Evolutionary conservation across 129 eudicot genomes (phyloP).

Genomic region (Artemisia argyi): DNA sequence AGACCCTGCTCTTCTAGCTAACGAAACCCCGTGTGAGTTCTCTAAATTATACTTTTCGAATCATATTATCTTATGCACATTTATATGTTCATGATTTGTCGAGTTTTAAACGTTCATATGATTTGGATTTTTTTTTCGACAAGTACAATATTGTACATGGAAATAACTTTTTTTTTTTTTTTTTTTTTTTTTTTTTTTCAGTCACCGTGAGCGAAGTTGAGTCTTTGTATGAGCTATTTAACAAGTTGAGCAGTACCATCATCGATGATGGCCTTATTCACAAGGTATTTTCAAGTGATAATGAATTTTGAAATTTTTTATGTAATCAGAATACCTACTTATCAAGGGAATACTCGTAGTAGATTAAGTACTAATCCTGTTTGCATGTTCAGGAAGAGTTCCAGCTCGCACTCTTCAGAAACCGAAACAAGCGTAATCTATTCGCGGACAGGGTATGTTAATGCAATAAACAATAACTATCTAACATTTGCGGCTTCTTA

Average conservation of each 20-base stretch:
- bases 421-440: conserved; percentile 74
- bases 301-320: no score
- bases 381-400: conserved; percentile 67
- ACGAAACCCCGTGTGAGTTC: conserved; percentile 85
- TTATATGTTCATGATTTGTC: neutral
- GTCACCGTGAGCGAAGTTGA: conserved; percentile 94
- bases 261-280: conserved; percentile 86
- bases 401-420: conserved; percentile 88
- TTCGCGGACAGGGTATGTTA: conserved; percentile 79
- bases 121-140: neutral
- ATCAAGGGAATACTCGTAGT: no score
- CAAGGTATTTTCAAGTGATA: conserved; percentile 52
- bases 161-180: no score
- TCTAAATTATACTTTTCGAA: neutral
- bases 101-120: neutral
- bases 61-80: neutral
- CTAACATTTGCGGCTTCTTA: neutral
- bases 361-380: no score
- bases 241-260: conserved; percentile 87
- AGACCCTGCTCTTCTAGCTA: conserved; percentile 65
- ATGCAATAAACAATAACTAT: conserved; percentile 16
- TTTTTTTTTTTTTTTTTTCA: conserved; percentile 25
- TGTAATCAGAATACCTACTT: no score
- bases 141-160: neutral
- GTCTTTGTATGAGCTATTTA: conserved; percentile 78